Base-by-base conservation (phyloP, 257 asterid species). In the Verbascum thapsus region DNA sequence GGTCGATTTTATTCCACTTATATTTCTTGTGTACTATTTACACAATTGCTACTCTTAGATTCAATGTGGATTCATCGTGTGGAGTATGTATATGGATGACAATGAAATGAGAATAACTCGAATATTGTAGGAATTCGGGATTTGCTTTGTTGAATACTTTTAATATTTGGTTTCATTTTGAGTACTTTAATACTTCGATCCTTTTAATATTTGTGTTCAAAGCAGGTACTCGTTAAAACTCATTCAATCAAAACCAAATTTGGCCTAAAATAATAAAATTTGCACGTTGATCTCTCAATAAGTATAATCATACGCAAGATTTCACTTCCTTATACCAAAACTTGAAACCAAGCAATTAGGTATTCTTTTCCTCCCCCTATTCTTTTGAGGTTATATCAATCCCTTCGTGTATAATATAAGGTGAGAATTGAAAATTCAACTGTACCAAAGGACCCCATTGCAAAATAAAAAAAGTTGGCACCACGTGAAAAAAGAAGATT, bases 401-500 rank as follows among this genome's bases (percentile, higher is more conserved):
- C 23, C 10, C 12, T 32, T 13, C 49, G n/a, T 64, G 40, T 50
- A 57, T 8, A 13, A 22, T 35, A 61, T 62, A 50, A 37, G 53
- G 55, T 53, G 40, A 9, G 45, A 75, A 57, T 62, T 70, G 72
- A 62, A 73, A 72, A 32, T 38, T 64, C 44, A 55, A 1, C 54
- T 58, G 67, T 52, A 48, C 35, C 40, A 6, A 67, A 47, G 61
- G 73, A 70, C 71, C 76, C 70, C 73, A 67, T 64, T 72, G 72
- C 69, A 70, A 72, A 58, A 54, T 39, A 7, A 4, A 58, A n/a
- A 60, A 76, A 67, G 74, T 68, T 56, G 74, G 61, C 71, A 42
- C 80, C 85, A 80, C 78, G 85, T 80, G 78, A 76, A 76, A 67
- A 80, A 80, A 76, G 83, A 80, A 60, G 76, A 73, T 53, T 17